phyloP scores from a whole-genome alignment of 2,329 filamentous ascomycete genomes.

The Fusarium circinatum region DNA sequence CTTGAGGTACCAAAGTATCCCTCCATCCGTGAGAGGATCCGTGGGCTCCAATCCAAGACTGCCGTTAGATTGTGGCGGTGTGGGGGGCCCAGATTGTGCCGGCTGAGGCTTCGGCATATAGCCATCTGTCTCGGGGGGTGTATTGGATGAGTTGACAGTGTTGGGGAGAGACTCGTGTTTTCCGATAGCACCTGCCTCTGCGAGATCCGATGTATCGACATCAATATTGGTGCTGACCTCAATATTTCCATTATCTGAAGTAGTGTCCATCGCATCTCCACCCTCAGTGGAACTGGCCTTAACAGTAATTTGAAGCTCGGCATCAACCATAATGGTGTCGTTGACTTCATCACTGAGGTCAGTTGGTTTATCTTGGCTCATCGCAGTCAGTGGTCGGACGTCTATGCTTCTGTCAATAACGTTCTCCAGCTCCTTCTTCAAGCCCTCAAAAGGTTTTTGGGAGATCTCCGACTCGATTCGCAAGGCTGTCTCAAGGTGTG shows the following conservation, averaged over 20 bases:
- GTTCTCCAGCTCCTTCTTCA: slow-evolving; percentile 78
- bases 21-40: slow-evolving; percentile 74
- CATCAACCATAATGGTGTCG: slow-evolving; percentile 65
- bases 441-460: slow-evolving; percentile 73
- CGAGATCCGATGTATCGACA: slow-evolving; percentile 56
- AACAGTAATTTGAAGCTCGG: slow-evolving; percentile 60
- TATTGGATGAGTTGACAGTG: slow-evolving; percentile 49
- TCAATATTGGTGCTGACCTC: slow-evolving; percentile 59
- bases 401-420: slow-evolving; percentile 76
- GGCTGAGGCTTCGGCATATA: slow-evolving; percentile 50
- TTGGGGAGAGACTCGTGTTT: slow-evolving; percentile 39
- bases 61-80: slow-evolving; percentile 73
- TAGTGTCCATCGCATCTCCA: slow-evolving; percentile 50
- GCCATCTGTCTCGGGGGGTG: slow-evolving; percentile 60
- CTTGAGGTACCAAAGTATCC: slow-evolving; percentile 88
- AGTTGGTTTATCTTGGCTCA: slow-evolving; percentile 51
- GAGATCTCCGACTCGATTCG: slow-evolving; percentile 84
- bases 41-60: slow-evolving; percentile 61
- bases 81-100: slow-evolving; percentile 63
- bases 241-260: slow-evolving; percentile 54
- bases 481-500: slow-evolving; percentile 78
- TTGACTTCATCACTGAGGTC: slow-evolving; percentile 53
- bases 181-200: slow-evolving; percentile 43
- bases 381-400: slow-evolving; percentile 53
- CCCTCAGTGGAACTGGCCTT: slow-evolving; percentile 44